phyloP scores from a whole-genome alignment of 2,329 filamentous ascomycete species.

The Claviceps pazoutovae region DNA sequence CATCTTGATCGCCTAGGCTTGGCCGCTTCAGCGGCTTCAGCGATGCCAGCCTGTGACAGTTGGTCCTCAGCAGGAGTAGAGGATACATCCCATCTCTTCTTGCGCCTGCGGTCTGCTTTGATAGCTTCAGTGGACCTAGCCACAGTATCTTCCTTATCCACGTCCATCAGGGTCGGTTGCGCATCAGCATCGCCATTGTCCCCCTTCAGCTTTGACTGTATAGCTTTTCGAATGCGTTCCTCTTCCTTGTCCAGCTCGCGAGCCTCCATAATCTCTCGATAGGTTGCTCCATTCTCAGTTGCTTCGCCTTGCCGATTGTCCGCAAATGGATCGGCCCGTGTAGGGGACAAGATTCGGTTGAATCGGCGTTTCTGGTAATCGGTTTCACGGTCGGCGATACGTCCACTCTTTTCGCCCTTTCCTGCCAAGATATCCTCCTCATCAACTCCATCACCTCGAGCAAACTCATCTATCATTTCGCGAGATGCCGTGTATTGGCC shows the following conservation, averaged over 20 bases:
- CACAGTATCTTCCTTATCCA: slow-evolving; percentile 60
- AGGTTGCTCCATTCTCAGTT: slow-evolving; percentile 61
- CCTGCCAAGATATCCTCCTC: slow-evolving; percentile 82
- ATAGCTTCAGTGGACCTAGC: slow-evolving; percentile 52
- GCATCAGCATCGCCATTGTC: slow-evolving; percentile 50
- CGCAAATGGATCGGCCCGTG: slow-evolving; percentile 73
- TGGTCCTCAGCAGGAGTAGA: slow-evolving; percentile 41
- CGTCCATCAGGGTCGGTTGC: slow-evolving; percentile 60
- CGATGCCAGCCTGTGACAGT: slow-evolving; percentile 31
- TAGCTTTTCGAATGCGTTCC: slow-evolving; percentile 66
- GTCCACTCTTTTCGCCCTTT: slow-evolving; percentile 71
- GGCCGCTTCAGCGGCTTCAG: slow-evolving; percentile 37
- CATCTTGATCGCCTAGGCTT: slow-evolving; percentile 71
- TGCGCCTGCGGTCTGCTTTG: slow-evolving; percentile 59
- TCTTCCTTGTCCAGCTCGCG: slow-evolving; percentile 90
- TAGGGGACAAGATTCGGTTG: slow-evolving; percentile 74
- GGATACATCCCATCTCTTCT: slow-evolving; percentile 85
- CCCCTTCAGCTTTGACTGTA: slow-evolving; percentile 57
- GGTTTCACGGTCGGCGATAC: slow-evolving; percentile 85
- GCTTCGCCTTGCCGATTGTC: slow-evolving; percentile 56
- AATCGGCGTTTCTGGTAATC: slow-evolving; percentile 96
- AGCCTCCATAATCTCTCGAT: slow-evolving; percentile 80
- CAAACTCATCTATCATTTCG: slow-evolving; percentile 88
- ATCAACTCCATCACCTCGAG: slow-evolving; percentile 69
- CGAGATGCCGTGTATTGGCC: slow-evolving; percentile 92